These are phyloP conservation scores for Aspergillus sp. DNA, from an alignment of 2,329 filamentous ascomycete genomes.

Conservation along the genomic window DNA sequence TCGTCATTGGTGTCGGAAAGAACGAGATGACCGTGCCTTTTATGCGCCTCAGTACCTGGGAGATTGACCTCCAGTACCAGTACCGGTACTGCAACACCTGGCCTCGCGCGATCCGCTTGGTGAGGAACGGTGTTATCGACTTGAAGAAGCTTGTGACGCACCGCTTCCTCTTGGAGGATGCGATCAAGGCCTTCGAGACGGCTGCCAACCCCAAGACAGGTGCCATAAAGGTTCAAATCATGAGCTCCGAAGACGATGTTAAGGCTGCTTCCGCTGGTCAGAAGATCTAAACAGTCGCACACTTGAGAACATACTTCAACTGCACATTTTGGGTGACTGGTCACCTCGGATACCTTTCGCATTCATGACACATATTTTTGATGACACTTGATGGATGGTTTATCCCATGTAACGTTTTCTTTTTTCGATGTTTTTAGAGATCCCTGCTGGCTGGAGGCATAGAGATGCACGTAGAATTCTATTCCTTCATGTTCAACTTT, in stretches of 20 bases:
- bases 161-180: constrained; percentile 81
- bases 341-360: constrained; percentile 17
- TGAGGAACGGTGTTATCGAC: constrained; percentile 81
- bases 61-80: constrained; percentile 95
- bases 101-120: constrained; percentile 86
- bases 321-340: constrained; percentile 14
- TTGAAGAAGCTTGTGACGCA: constrained; percentile 84
- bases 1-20: constrained; percentile 92
- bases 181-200: constrained; percentile 84
- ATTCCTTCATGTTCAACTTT: constrained; percentile 2
- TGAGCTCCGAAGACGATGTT: constrained; percentile 45
- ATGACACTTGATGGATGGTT: constrained; percentile 18
- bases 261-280: constrained; percentile 35
- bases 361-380: constrained; percentile 9
- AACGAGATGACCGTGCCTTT: constrained; percentile 96
- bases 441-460: constrained; percentile 19
- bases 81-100: constrained; percentile 96
- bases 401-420: constrained; percentile 12
- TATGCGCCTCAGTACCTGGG: constrained; percentile 85
- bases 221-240: constrained; percentile 97
- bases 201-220: constrained; percentile 85
- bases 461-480: constrained; percentile 22
- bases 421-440: constrained; percentile 23
- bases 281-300: constrained; percentile 23
- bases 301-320: background rate